Evolutionary conservation across 768 basidiomycete species (phyloP), one percentile per base, ranked within the genome.

Genomic region (Hortiboletus flavorubellus): DNA sequence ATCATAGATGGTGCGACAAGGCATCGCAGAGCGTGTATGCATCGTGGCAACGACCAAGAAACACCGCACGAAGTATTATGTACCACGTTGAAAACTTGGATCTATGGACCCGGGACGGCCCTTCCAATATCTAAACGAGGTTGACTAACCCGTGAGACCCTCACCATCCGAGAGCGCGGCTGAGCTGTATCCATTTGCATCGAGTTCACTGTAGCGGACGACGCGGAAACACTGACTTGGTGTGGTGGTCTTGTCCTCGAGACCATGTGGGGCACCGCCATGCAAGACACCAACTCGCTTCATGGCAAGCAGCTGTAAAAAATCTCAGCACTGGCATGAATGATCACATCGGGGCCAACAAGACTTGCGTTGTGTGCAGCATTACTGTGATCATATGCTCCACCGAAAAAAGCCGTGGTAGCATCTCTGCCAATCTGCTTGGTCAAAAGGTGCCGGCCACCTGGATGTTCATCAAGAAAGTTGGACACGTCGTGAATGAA

Each of bases 361-460:
- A 34, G 4, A 34, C 33, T 34, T 64, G 86, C 85, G 64, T 93
- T 92, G 70, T 93, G 89, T 5, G 91, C 89, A 43, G 90, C 89
- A 66, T 92, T 93, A 30, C 88, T 91, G 64, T 93, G 91, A 60
- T 89, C 89, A 65, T 92, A 92, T 1, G 93, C 87, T 55, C 89
- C 90, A 58, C 94, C 94, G 64, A 96, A 94, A 80, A 96, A 97
- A 6, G 93, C 93, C 0, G 91, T 91, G 4, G 93, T 93, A 3
- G 90, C 93, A 64, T 96, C 94, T 69, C 84, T 90, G 53, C 94
- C 93, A 62, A 94, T 89, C 69, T 87, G 80, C 71, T 90, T 89
- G 62, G 84, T 81, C 55, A 97, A 74, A 29, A 93, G 74, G 66
- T 94, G 91, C 4, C 86, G 84, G 14, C 94, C 94, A 61, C 94